phyloP scores from a whole-genome alignment of 192 early-diverging fungal species.

The Entrophospora sp. region DNA sequence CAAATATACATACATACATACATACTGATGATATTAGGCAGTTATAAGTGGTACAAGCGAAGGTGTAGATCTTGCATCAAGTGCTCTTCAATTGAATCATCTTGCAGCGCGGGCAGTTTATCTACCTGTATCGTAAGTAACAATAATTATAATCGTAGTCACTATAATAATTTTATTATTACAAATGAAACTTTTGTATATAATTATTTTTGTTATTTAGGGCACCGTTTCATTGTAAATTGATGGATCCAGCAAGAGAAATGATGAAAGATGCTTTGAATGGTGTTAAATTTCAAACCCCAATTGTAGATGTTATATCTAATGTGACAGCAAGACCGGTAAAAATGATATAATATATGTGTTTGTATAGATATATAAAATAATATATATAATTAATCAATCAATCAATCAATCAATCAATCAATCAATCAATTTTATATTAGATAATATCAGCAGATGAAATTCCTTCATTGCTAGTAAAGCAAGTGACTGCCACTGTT shows the following conservation, averaged over 20 bases:
- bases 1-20: no score
- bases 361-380: neutral
- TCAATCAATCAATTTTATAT: no score
- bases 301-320: conserved; percentile 77
- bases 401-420: no score
- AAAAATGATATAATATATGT: conserved; percentile 16
- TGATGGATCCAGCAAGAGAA: conserved; percentile 83
- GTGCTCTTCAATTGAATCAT: conserved; percentile 67
- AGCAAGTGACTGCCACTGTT: conserved; percentile 78
- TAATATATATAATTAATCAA: no score
- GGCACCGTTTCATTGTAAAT: conserved; percentile 90
- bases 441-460: conserved; percentile 39
- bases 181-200: neutral
- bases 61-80: conserved; percentile 80
- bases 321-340: conserved; percentile 87
- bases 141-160: no score
- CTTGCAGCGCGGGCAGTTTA: conserved; percentile 82
- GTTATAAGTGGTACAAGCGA: conserved; percentile 83
- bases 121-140: conserved; percentile 74
- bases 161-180: neutral
- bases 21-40: no score
- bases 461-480: conserved; percentile 58
- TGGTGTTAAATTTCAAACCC: conserved; percentile 60
- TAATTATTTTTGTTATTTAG: conserved; percentile 12
- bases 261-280: conserved; percentile 64